Evolutionary conservation across 306 rosid genomes (phyloP).

Genomic region (Datisca glomerata): DNA sequence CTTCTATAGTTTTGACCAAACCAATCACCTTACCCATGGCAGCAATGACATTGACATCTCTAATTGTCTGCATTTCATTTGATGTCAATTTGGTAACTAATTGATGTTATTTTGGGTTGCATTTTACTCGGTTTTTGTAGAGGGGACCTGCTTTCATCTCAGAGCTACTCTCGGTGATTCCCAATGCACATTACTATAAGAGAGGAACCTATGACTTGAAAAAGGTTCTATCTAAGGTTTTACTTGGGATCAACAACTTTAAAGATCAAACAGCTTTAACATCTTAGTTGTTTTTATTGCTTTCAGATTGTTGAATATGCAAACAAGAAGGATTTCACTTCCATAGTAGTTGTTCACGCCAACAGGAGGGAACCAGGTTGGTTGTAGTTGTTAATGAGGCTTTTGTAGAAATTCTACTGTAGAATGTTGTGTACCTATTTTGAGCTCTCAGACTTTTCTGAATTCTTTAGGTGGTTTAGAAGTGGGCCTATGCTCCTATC

Average conservation of each 20-base stretch:
- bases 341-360: constrained; percentile 81
- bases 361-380: constrained; percentile 88
- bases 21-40: no score
- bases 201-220: constrained; percentile 94
- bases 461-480: no score
- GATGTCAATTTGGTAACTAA: no score
- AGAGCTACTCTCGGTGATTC: constrained; percentile 63
- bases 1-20: no score
- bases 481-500: no score
- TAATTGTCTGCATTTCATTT: no score
- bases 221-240: constrained; percentile 68
- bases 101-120: no score
- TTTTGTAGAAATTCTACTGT: constrained; percentile 5
- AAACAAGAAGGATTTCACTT: constrained; percentile 76
- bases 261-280: constrained; percentile 3
- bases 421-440: no score
- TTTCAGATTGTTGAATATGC: constrained; percentile 88
- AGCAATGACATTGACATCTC: no score
- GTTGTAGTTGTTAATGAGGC: constrained; percentile 14
- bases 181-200: constrained; percentile 79
- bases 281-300: constrained; percentile 7
- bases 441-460: no score
- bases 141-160: constrained; percentile 85
- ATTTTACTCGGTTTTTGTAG: no score
- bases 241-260: not conserved